Percentiles rank a stretch among this genome's conserved stretches.
Conservation (phyloP, 2,329 filamentous ascomycete genomes). For the Metarhizium robertsii region DNA sequence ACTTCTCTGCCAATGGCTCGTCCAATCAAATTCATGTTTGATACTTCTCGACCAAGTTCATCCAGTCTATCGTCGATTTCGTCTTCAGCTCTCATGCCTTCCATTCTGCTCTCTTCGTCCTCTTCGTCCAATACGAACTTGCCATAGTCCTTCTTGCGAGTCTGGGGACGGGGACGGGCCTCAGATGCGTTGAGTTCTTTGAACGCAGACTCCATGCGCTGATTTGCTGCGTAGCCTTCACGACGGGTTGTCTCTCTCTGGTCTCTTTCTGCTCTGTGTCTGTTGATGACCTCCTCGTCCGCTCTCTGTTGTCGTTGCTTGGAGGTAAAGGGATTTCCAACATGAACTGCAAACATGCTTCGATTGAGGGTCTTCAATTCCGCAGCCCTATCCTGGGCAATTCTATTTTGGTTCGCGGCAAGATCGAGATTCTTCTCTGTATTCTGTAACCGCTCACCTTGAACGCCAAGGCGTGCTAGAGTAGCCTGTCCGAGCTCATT, state of each 20-base stretch:
- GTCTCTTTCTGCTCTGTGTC: conserved; percentile 56
- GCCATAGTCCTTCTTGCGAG: conserved; percentile 31
- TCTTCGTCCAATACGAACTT: conserved; percentile 75
- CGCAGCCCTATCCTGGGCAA: conserved; percentile 69
- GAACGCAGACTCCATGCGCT: conserved; percentile 44
- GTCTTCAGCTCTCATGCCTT: conserved; percentile 33
- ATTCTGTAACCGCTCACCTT: conserved; percentile 74
- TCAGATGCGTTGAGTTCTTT: conserved; percentile 26
- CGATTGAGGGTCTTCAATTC: conserved; percentile 80
- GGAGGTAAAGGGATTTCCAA: conserved; percentile 68
- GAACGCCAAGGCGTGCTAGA: conserved; percentile 62
- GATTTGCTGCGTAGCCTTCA: conserved; percentile 40
- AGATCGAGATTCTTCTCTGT: conserved; percentile 77
- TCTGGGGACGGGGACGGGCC: conserved; percentile 16
- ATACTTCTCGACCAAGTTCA: conserved; percentile 61
- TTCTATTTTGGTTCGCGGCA: conserved; percentile 63
- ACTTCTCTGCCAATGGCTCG: conserved; percentile 67
- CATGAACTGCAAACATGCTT: conserved; percentile 83
- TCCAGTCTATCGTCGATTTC: conserved; percentile 50
- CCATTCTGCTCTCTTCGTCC: conserved; percentile 26
- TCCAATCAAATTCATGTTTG: conserved; percentile 63
- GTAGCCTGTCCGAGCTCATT: conserved; percentile 57
- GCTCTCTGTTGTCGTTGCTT: conserved; percentile 53
- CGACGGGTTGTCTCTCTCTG: conserved; percentile 53
- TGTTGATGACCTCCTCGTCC: conserved; percentile 61